phyloP scores from a whole-genome alignment of 2,329 filamentous ascomycete genomes.

The Fusarium liriodendri region DNA sequence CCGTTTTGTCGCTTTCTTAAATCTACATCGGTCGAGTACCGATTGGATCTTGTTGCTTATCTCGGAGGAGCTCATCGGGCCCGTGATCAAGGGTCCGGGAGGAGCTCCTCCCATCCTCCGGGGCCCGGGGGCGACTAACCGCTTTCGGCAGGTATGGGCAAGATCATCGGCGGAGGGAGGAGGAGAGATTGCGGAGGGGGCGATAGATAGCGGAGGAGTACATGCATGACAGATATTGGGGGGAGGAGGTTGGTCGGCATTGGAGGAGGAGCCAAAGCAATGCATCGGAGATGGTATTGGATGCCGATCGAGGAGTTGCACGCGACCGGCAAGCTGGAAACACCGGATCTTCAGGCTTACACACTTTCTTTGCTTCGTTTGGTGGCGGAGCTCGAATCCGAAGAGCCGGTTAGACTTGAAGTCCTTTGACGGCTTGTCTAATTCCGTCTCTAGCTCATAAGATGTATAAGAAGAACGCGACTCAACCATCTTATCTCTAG shows the following conservation, averaged over 20 bases:
- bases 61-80: conserved; percentile 18
- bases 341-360: conserved; percentile 1
- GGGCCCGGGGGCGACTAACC: background rate
- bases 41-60: conserved; percentile 1
- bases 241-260: background rate
- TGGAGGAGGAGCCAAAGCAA: background rate
- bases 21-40: background rate
- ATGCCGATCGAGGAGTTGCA: background rate
- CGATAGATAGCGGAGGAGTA: background rate
- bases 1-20: conserved; percentile 1
- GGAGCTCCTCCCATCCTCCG: conserved; percentile 19
- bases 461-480: conserved; percentile 18
- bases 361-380: background rate
- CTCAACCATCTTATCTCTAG: background rate
- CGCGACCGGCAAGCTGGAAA: background rate
- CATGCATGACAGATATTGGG: background rate
- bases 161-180: background rate
- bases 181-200: background rate
- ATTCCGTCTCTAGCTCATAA: background rate
- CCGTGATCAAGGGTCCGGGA: background rate
- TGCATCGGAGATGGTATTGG: background rate
- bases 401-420: background rate
- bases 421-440: background rate
- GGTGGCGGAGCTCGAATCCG: conserved; percentile 11
- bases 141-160: background rate